Evolutionary conservation across 371 early-diverging fungal genomes (phyloP).

Genomic region (Batrachochytrium dendrobatidis): DNA sequence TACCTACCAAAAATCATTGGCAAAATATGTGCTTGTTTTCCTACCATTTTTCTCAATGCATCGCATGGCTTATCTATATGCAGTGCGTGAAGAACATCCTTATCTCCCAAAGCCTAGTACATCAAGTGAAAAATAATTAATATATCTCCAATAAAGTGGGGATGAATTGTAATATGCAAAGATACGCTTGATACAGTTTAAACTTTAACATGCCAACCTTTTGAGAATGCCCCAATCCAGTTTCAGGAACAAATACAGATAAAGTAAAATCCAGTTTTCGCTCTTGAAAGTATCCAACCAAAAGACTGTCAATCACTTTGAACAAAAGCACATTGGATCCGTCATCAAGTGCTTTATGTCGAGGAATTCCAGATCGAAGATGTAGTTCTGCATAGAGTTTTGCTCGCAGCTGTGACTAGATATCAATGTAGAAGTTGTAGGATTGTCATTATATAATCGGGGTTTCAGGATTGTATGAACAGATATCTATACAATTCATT

Average conservation of each 20-base stretch:
- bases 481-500: not conserved
- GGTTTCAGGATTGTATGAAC: not conserved
- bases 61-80: constrained; percentile 8
- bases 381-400: constrained; percentile 29
- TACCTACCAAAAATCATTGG: too few species aligned
- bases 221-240: constrained; percentile 20
- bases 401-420: constrained; percentile 33
- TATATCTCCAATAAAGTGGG: not conserved
- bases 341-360: not conserved
- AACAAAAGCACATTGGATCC: constrained; percentile 11
- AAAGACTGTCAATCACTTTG: constrained; percentile 31
- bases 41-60: not conserved
- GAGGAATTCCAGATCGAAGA: not conserved
- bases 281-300: constrained; percentile 31
- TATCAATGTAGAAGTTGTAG: not conserved
- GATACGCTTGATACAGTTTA: not conserved
- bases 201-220: constrained; percentile 11
- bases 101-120: constrained; percentile 14
- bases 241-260: constrained; percentile 42
- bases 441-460: not conserved
- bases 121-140: not conserved
- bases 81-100: constrained; percentile 19
- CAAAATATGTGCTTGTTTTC: not conserved
- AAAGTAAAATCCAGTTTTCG: constrained; percentile 38
- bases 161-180: not conserved